Evolutionary conservation across 805 yeast species (phyloP), one percentile per base, ranked within the genome.

Genomic region (Saturnispora galanensis): DNA sequence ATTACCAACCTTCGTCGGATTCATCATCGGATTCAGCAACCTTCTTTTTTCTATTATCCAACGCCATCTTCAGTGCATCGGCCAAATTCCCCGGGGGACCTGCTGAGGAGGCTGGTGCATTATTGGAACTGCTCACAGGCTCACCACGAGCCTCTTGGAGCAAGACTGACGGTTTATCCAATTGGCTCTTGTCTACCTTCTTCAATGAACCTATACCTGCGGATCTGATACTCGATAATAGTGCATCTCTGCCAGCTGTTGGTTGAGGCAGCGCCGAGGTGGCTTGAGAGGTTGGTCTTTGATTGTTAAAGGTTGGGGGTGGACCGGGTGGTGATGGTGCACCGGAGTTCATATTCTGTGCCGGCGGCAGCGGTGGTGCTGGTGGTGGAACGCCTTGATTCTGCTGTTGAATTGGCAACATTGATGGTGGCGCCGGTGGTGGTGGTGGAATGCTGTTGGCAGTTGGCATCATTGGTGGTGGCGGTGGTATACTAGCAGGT

Each of bases 11-110:
- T 44, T 75, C 81, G 48, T 84, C 89, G 51, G 84, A 93, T 53
- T 84, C 95, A 48, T 83, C 93, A 51, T 87, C 95, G 52, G 87
- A 79, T 15, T 71, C 76, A 1, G 84, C 73, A 7, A 90, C 95
- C 60, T 86, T 87, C 16, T 75, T 77, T 64, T 90, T 90, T 57
- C 97, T 74, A 46, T 77, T 76, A 55, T 73, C 84, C 52, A 90
- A 71, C 3, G 97, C 97, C 13, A 84, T 83, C 1, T 83, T 77
- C 15, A 54, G 44, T 1, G 58, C 58, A 46, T 53, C 58, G 10
- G 56, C 55, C 10, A 54, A 26, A 39, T 73, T 77, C 3, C 75
- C 79, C 8, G 75, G 72, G n/a, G 65, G 62, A 3, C 70, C 68
- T 2, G 69, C 61, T 10, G 67, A 64, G 4, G 64, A 69, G n/a